Percentiles rank a stretch among this genome's conserved stretches.
Evolutionary conservation across 768 basidiomycete genomes (phyloP).

Genomic region (Cubamyces lactineus): DNA sequence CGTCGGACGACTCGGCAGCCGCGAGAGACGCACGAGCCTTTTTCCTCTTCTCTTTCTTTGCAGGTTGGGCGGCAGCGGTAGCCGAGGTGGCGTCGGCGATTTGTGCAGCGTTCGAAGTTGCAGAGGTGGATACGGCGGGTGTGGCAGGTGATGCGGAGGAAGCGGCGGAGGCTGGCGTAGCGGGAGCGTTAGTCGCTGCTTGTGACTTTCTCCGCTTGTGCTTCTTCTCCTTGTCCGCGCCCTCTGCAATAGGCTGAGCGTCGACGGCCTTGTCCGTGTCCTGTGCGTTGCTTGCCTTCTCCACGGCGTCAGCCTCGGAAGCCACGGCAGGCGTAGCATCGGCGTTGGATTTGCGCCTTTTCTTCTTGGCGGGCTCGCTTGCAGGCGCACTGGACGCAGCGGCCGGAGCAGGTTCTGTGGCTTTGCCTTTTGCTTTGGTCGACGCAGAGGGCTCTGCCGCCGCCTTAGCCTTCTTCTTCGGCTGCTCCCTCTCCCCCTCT

Average conservation of each 20-base stretch:
- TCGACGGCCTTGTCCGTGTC: neutral
- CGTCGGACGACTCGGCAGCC: constrained; percentile 14
- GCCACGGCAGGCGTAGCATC: neutral
- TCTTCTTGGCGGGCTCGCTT: constrained; percentile 22
- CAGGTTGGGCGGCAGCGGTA: constrained; percentile 9
- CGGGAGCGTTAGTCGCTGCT: constrained; percentile 4
- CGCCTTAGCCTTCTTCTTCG: constrained; percentile 34
- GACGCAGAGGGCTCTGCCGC: constrained; percentile 22
- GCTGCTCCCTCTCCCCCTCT: constrained; percentile 38
- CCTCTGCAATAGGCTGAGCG: neutral
- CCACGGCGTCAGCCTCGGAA: neutral
- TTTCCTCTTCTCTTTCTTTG: constrained; percentile 26
- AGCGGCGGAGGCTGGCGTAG: constrained; percentile 4
- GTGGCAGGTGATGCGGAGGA: neutral
- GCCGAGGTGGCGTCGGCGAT: constrained; percentile 4
- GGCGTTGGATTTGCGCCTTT: constrained; percentile 20
- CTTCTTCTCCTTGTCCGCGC: constrained; percentile 29
- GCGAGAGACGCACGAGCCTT: constrained; percentile 19
- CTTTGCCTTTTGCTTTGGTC: constrained; percentile 30
- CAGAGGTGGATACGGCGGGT: neutral
- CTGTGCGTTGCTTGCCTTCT: neutral
- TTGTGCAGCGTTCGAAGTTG: neutral
- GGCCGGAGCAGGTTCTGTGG: constrained; percentile 32
- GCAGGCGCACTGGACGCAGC: constrained; percentile 19
- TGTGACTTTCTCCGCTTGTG: constrained; percentile 21